A percentile compares a stretch with the other conserved stretches of the same genome.
Conservation (phyloP, 805 yeast genomes). For the Barnettozyma wickerhamii region DNA sequence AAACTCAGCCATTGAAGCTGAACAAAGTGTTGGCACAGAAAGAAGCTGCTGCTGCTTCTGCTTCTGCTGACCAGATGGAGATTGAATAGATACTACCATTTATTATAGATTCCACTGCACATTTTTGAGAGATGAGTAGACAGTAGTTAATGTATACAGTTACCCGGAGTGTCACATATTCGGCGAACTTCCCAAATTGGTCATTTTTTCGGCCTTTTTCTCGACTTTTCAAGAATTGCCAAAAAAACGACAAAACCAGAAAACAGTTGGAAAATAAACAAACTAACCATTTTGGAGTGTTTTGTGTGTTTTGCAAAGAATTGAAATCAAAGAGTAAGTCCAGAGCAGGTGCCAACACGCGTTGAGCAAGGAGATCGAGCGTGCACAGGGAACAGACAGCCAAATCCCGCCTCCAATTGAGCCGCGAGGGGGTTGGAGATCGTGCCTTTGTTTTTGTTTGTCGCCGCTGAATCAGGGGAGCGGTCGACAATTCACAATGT, state of each 20-base stretch:
- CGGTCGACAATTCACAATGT: not conserved
- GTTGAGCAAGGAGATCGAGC: not conserved
- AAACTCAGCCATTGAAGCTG: slow-evolving; percentile 52
- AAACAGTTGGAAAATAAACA: slow-evolving; percentile 6
- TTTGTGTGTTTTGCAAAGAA: slow-evolving; percentile 5
- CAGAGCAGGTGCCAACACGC: too few species aligned
- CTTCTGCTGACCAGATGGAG: slow-evolving; percentile 7
- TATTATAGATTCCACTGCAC: too few species aligned
- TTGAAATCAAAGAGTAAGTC: slow-evolving; percentile 8
- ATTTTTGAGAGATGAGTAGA: too few species aligned
- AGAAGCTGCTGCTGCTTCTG: not conserved
- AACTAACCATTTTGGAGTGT: slow-evolving; percentile 2
- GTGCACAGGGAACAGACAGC: too few species aligned
- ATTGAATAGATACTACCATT: slow-evolving; percentile 3
- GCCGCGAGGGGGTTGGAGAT: not conserved
- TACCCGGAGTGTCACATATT: not conserved
- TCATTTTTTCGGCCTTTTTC: not conserved
- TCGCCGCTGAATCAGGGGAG: slow-evolving; percentile 10
- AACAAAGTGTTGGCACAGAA: slow-evolving; percentile 3
- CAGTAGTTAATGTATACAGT: too few species aligned
- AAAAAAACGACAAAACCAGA: slow-evolving; percentile 1
- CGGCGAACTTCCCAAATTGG: not conserved
- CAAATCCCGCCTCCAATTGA: too few species aligned
- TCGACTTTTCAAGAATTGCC: not conserved
- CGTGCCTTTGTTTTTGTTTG: not conserved